phyloP scores from a whole-genome alignment of 2,329 filamentous ascomycete species.

The Sporothrix pseudoabietina region DNA sequence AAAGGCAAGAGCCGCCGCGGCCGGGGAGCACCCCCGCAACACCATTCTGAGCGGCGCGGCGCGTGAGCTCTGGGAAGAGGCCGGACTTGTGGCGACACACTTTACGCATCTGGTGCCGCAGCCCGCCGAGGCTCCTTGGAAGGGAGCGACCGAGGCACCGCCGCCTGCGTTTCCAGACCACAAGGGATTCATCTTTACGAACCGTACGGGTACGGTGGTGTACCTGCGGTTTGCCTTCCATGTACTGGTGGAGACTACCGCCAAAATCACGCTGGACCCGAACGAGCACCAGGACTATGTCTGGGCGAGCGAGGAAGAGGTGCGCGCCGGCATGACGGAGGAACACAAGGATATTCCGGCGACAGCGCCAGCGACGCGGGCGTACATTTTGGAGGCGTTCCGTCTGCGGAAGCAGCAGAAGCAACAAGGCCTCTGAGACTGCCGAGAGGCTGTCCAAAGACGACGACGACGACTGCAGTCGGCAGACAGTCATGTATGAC shows the following conservation, averaged over 20 bases:
- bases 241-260: constrained; percentile 35
- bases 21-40: background rate
- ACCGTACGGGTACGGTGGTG: constrained; percentile 35
- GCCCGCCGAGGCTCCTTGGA: constrained; percentile 3
- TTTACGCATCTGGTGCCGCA: constrained; percentile 36
- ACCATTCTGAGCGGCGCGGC: constrained; percentile 44
- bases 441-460: background rate
- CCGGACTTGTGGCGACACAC: constrained; percentile 41
- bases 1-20: background rate
- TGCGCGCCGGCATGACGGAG: constrained; percentile 30
- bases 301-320: constrained; percentile 44
- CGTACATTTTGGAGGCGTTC: constrained; percentile 33
- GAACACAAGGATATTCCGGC: constrained; percentile 21
- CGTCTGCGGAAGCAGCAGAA: constrained; percentile 13
- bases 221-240: constrained; percentile 39
- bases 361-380: constrained; percentile 17
- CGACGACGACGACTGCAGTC: background rate
- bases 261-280: constrained; percentile 38
- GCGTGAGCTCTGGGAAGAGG: constrained; percentile 50
- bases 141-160: background rate
- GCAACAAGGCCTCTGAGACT: background rate
- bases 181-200: constrained; percentile 37
- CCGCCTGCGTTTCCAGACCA: constrained; percentile 4
- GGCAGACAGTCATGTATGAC: too few species aligned
- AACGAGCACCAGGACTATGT: constrained; percentile 42